Evolutionary conservation across 2,329 filamentous ascomycete genomes (phyloP).

Genomic region (Helotiales sp.): DNA sequence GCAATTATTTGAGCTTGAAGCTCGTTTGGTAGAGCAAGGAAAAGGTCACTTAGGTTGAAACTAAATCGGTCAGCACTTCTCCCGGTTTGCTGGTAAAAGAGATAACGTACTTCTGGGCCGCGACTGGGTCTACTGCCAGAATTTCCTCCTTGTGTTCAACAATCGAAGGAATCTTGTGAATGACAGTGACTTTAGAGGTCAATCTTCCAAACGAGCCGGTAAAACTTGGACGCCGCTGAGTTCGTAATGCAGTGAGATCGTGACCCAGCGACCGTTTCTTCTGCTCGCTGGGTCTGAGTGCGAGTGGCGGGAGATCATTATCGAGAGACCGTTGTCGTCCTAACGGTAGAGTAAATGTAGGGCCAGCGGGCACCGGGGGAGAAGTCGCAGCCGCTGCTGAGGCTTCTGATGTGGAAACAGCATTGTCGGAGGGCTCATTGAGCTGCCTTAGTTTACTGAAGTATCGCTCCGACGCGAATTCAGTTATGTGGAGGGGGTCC

Average conservation of each 20-base stretch:
- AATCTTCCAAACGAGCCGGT: slow-evolving; percentile 42
- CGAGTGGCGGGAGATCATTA: slow-evolving; percentile 30
- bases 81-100: background rate
- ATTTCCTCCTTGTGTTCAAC: slow-evolving; percentile 39
- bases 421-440: slow-evolving; percentile 50
- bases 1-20: slow-evolving; percentile 67
- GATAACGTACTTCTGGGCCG: slow-evolving; percentile 32
- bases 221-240: slow-evolving; percentile 42
- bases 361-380: slow-evolving; percentile 5
- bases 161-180: slow-evolving; percentile 38
- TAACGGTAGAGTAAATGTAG: slow-evolving; percentile 41
- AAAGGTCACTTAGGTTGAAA: slow-evolving; percentile 60
- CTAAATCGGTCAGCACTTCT: slow-evolving; percentile 29
- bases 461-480: slow-evolving; percentile 69
- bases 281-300: slow-evolving; percentile 39
- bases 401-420: slow-evolving; percentile 42
- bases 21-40: slow-evolving; percentile 63
- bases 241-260: slow-evolving; percentile 39
- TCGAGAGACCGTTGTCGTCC: slow-evolving; percentile 37
- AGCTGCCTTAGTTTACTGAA: slow-evolving; percentile 65
- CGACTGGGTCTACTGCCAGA: slow-evolving; percentile 35
- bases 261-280: slow-evolving; percentile 44
- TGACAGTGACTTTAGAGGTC: slow-evolving; percentile 40
- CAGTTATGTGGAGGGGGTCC: slow-evolving; percentile 67
- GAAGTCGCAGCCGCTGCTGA: slow-evolving; percentile 12